Base-by-base conservation (phyloP, 345 rosid species). In the Eutrema japonicum region DNA sequence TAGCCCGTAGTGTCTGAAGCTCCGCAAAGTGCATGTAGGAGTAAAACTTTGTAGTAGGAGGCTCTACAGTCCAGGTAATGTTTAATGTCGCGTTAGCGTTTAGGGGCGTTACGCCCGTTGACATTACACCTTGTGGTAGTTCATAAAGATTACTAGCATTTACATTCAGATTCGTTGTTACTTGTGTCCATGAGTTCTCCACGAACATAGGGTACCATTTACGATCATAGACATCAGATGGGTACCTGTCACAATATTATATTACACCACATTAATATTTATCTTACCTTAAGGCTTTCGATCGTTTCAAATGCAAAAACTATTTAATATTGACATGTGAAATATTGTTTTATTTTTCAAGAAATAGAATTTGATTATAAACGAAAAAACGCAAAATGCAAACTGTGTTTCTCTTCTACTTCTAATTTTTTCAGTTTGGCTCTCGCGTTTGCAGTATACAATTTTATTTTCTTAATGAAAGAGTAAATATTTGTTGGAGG, bases 11-110 rank as follows among this genome's bases (percentile, higher is more conserved):
- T 69, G 14, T 65, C 37, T 78, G 79, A 57, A 88, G 55, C 68
- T 88, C 88, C 8, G 87, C 80, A 46, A 85, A 83, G 74, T 88
- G 79, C 80, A 83, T 38, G 66, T 76, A 76, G 30, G 56, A 18
- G 66, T 76, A 70, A 65, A 37, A 70, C 45, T 63, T 6, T 38
- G 71, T n/a, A n/a, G 52, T 64, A 13, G 74, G 53, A 55, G 75
- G 9, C 3, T 56, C 48, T 22, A 70, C 0, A 2, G 64, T 7
- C 71, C 75, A 69, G 0, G 76, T 64, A 49, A 76, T 16, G 66
- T 69, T 70, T 3, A 76, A 16, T 3, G 71, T 54, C 18, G 10
- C 56, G 32, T 47, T 71, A 13, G 29, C 12, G 0, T 56, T 70
- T 11, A 46, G 2, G 2, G 76, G 80, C 2, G 18, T 76, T 32